A percentile compares a stretch with the other conserved stretches of the same genome.
phyloP scores from a whole-genome alignment of 2,329 filamentous ascomycete genomes.

The Exophiala sp. region DNA sequence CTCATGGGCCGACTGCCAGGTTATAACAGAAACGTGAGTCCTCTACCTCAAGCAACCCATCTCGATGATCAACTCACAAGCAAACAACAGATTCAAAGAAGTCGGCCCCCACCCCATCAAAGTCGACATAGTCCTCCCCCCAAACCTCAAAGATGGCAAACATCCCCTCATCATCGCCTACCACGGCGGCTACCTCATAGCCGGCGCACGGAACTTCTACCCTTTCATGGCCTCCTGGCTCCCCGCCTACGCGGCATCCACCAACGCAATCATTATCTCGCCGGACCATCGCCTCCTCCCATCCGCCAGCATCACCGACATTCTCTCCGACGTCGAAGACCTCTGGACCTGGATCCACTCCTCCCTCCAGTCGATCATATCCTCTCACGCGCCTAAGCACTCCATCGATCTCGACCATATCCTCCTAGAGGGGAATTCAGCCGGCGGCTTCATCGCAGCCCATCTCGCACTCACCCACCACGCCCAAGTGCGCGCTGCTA shows the following conservation, averaged over 20 bases:
- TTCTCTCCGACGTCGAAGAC: no score
- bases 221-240: neutral
- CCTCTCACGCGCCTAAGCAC: no score
- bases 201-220: neutral
- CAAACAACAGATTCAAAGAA: neutral
- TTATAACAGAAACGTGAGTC: neutral
- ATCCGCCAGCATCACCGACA: no score
- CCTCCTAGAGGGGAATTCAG: no score
- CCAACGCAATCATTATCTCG: neutral
- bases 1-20: neutral
- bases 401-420: no score
- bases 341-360: no score
- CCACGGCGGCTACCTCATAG: neutral
- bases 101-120: neutral
- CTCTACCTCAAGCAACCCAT: neutral
- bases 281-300: neutral
- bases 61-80: neutral
- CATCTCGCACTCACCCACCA: no score
- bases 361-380: no score
- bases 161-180: slow-evolving; percentile 1
- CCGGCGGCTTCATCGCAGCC: no score
- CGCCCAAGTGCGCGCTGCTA: no score
- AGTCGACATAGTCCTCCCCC: neutral
- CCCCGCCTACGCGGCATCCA: neutral
- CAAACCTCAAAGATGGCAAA: neutral